Evolutionary conservation across 2,329 filamentous ascomycete species (phyloP), one percentile per base, ranked within the genome.

Genomic region (Fusarium duplospermum): DNA sequence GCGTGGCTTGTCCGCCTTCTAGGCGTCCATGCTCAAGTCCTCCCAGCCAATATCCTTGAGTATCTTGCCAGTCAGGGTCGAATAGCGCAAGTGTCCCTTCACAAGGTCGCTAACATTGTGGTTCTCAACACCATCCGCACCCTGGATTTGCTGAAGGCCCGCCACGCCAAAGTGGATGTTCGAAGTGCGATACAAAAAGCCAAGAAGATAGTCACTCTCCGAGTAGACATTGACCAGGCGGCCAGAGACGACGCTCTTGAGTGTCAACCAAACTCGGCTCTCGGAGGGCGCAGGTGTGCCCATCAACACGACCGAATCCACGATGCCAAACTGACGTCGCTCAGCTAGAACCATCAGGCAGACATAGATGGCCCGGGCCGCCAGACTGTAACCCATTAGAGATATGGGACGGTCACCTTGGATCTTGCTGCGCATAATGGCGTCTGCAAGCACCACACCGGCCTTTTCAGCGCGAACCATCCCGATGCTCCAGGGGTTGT

Each of bases 191-290:
- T 96, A 97, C 42, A 98, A 86, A 80, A 98, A 97, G 1, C 91
- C 95, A 3, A 98, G 90, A 27, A 98, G 91, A 74, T 94, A 95
- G 81, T 98, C 96, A 56, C 94, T 93, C 61, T 93, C 91, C 1
- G 94, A 97, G 81, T 92, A 98, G 4, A 96, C 94, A 76, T 98
- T 98, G 79, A 98, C 88, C n/a, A 98, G 86, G 24, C 95, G 90
- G 0, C 95, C 95, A 45, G 91, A 89, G 5, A 97, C 94, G 3
- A 96, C 93, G 67, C 90, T 92, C 72, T 93, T 91, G 79, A 98
- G 88, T 7, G 90, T 87, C 31, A 93, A 87, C 95, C 96, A 98
- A 62, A 93, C 91, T 9, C 88, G 86, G 3, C 88, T 88, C 24
- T 93, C 89, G 2, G 93, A 91, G 0, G 95, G 94, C 7, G 92